Evolutionary conservation across 495 filamentous ascomycete species (phyloP).

Genomic region (Clavariopsis aquatica): DNA sequence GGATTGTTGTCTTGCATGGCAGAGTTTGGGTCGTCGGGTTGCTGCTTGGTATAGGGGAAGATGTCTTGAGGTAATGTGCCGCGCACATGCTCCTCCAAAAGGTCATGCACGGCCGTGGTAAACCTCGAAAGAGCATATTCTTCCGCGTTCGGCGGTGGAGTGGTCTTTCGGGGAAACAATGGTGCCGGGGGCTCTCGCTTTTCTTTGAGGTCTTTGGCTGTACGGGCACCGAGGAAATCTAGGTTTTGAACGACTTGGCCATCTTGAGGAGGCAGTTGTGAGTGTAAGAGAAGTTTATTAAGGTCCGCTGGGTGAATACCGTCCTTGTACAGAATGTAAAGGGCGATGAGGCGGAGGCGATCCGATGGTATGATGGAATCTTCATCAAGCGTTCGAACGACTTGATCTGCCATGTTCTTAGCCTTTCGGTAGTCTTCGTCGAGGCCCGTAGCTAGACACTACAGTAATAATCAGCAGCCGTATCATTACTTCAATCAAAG

Average conservation of each 20-base stretch:
- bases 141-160: slow-evolving; percentile 50
- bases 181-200: slow-evolving; percentile 62
- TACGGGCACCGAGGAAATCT: slow-evolving; percentile 75
- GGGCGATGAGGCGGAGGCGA: slow-evolving; percentile 76
- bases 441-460: slow-evolving; percentile 84
- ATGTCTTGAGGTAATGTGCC: slow-evolving; percentile 56
- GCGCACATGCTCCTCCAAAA: slow-evolving; percentile 66
- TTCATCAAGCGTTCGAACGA: slow-evolving; percentile 86
- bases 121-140: slow-evolving; percentile 65
- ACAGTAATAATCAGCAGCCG: slow-evolving; percentile 19
- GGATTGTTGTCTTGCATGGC: slow-evolving; percentile 58
- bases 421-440: slow-evolving; percentile 92
- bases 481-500: neutral
- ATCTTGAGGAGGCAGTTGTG: slow-evolving; percentile 72
- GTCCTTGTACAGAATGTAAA: slow-evolving; percentile 84
- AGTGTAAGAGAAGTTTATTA: slow-evolving; percentile 79
- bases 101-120: slow-evolving; percentile 50
- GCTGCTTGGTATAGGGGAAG: slow-evolving; percentile 84
- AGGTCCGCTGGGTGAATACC: slow-evolving; percentile 88
- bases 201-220: slow-evolving; percentile 75
- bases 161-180: slow-evolving; percentile 65
- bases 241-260: slow-evolving; percentile 74
- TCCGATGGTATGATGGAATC: slow-evolving; percentile 66
- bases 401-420: slow-evolving; percentile 80
- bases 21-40: slow-evolving; percentile 62